Percentiles rank a stretch among this genome's conserved stretches.
These are phyloP conservation scores for Colletotrichum cereale DNA, from an alignment of 2,329 filamentous ascomycete species.

Conservation along the genomic window DNA sequence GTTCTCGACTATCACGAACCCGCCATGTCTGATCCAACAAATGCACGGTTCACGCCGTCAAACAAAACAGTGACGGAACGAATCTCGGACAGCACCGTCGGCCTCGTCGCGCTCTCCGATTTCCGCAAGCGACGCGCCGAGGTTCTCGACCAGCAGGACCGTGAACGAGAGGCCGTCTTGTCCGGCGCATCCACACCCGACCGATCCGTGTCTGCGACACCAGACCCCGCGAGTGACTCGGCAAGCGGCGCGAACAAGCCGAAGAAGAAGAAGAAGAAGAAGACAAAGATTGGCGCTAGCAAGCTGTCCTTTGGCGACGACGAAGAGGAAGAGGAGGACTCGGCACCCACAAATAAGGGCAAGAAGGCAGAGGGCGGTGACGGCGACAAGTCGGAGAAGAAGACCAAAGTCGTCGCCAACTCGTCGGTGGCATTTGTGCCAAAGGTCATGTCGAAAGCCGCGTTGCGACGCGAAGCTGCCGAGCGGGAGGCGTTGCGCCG, in stretches of 20 bases:
- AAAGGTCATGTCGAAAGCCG: conserved; percentile 77
- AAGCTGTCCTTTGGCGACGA: conserved; percentile 76
- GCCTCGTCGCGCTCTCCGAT: conserved; percentile 90
- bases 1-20: conserved; percentile 9
- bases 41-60: conserved; percentile 79
- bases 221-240: conserved; percentile 55
- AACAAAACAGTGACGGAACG: conserved; percentile 83
- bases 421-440: conserved; percentile 73
- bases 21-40: conserved; percentile 56
- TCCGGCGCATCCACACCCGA: conserved; percentile 61
- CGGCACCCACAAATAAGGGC: conserved; percentile 17
- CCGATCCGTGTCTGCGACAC: conserved; percentile 61
- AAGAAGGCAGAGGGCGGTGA: conserved; percentile 44
- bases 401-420: conserved; percentile 72
- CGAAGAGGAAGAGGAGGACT: conserved; percentile 62
- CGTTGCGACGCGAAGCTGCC: conserved; percentile 82
- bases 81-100: conserved; percentile 88
- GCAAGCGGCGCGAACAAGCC: conserved; percentile 46
- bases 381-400: conserved; percentile 44
- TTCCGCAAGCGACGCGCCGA: conserved; percentile 97
- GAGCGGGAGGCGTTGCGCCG: conserved; percentile 82
- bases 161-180: conserved; percentile 76
- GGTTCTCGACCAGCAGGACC: conserved; percentile 90
- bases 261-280: conserved; percentile 64
- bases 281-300: conserved; percentile 53